A percentile compares a stretch with the other conserved stretches of the same genome.
phyloP scores from a whole-genome alignment of 2,329 filamentous ascomycete genomes.

The Diaporthe batatas region DNA sequence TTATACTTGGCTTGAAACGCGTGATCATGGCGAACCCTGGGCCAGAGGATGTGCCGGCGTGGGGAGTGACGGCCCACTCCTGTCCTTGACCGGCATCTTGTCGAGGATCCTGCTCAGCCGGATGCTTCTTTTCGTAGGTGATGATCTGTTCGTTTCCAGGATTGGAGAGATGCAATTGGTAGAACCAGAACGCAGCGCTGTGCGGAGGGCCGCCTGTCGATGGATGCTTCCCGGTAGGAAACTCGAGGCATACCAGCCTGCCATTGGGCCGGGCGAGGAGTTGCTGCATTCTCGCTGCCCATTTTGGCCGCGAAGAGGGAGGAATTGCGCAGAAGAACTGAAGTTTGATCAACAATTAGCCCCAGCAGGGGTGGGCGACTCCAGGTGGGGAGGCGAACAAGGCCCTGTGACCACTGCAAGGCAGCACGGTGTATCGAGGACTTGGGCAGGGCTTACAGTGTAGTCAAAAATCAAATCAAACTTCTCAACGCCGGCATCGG shows the following conservation, averaged over 20 bases:
- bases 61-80: not conserved
- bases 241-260: conserved; percentile 78
- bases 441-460: conserved; percentile 60
- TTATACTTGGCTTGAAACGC: conserved; percentile 64
- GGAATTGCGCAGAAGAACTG: conserved; percentile 75
- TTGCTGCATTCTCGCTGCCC: conserved; percentile 65
- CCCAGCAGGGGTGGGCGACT: not conserved
- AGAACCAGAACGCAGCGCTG: conserved; percentile 76
- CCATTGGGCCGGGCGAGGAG: conserved; percentile 62
- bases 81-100: not conserved
- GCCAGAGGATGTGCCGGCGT: conserved; percentile 52
- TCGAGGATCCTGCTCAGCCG: conserved; percentile 52
- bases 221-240: conserved; percentile 79
- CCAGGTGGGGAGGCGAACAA: too few relatives aligned
- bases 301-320: conserved; percentile 63
- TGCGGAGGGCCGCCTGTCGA: conserved; percentile 78
- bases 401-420: not conserved
- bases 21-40: conserved; percentile 59
- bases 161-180: conserved; percentile 76
- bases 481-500: conserved; percentile 55
- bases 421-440: not conserved
- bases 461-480: conserved; percentile 79
- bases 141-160: conserved; percentile 79
- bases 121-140: conserved; percentile 53
- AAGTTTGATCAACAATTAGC: not conserved